Base-by-base conservation (phyloP, 257 asterid genomes). In the Phtheirospermum japonicum region DNA sequence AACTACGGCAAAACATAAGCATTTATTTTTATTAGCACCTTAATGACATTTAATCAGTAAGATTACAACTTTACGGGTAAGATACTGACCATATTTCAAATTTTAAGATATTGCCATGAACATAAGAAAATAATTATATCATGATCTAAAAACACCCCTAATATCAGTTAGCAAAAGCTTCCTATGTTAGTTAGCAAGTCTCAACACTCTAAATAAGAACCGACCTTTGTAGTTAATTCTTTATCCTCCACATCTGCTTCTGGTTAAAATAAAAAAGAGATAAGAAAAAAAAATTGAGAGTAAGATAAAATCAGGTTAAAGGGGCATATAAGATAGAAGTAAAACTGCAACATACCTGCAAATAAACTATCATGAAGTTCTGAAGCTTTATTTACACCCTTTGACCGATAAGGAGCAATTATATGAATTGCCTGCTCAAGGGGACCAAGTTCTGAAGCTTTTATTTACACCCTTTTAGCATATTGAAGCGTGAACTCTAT, bases 331-430 rank as follows among this genome's bases (percentile, higher is more conserved):
- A 23, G 28, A 23, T 23, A 23, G 28, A 23, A 23, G 28, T 23
- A 23, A 23, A 23, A 23, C 3, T 13, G 11, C n/a, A 30, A 14
- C 2, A 6, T 49, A 68, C 67, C 60, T 6, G 58, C 30, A 7
- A 46, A 61, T 9, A 33, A 58, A 46, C 20, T 13, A 36, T 42
- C 31, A 13, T 43, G 26, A 57, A 81, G 74, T 67, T 83, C 84
- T 6, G 82, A 70, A 66, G 84, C 82, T 68, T 68, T 85, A 40
- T 75, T 80, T 48, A 76, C 67, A 16, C 84, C 83, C 12, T 57
- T 49, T 34, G 93, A 76, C 64, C 76, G 63, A 61, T 85, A 82
- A 19, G 82, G 77, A 28, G 88, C 85, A 18, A 80, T 76, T 13
- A 17, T 66, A 58, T 74, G 83, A 72, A 68, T 71, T 36, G 67